Percentiles rank a stretch among this genome's conserved stretches.
Evolutionary conservation across 257 asterid genomes (phyloP).

Genomic region (Solanum dulcamara): DNA sequence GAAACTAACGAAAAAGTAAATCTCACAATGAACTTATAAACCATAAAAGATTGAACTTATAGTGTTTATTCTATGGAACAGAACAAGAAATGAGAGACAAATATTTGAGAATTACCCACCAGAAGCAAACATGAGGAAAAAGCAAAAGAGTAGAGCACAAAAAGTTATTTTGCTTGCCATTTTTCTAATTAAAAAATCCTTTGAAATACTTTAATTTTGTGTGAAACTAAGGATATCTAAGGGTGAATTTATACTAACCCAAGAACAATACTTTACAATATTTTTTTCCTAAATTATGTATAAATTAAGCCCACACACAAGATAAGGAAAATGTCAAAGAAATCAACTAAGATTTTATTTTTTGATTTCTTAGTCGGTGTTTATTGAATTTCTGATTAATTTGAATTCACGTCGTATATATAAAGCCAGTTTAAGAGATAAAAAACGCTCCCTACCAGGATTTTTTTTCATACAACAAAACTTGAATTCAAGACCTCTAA

Average conservation of each 20-base stretch:
- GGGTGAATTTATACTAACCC: not conserved
- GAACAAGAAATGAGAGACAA: not conserved
- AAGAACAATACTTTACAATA: not conserved
- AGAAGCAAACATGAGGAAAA: not conserved
- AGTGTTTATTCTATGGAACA: too few relatives aligned
- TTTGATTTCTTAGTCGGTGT: rapidly evolving
- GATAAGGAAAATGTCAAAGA: not conserved
- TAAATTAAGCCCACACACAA: not conserved
- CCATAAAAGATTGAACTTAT: too few relatives aligned
- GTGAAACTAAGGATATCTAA: not conserved
- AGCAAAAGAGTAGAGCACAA: not conserved
- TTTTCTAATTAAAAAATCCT: not conserved
- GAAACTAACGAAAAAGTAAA: not conserved
- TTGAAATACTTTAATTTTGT: not conserved
- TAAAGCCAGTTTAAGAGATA: not conserved
- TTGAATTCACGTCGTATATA: rapidly evolving
- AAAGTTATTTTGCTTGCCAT: constrained; percentile 8
- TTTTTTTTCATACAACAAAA: not conserved
- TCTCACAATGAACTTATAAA: not conserved
- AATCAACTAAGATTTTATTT: not conserved
- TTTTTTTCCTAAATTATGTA: not conserved
- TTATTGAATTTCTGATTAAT: rapidly evolving
- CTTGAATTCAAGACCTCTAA: rapidly evolving
- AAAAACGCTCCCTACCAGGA: rapidly evolving
- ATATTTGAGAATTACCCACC: not conserved